Conservation (phyloP, 2,329 filamentous ascomycete species). For the Aspergillus neotritici region DNA sequence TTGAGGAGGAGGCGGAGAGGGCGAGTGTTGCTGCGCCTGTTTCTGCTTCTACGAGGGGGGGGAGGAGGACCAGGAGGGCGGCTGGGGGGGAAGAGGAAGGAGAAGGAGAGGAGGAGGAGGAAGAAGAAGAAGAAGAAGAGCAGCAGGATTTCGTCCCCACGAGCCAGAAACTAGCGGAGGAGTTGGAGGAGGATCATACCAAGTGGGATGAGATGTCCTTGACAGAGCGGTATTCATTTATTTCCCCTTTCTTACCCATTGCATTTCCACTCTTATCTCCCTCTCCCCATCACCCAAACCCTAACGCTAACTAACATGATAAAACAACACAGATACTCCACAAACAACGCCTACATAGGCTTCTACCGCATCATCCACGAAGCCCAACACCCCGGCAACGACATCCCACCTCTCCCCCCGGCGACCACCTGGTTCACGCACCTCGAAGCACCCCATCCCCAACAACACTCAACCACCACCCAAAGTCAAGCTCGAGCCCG, state of each 20-base stretch:
- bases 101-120: constrained; percentile 27
- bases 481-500: constrained; percentile 8
- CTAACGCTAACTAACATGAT: constrained; percentile 6
- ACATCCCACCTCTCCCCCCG: constrained; percentile 50
- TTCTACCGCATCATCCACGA: constrained; percentile 61
- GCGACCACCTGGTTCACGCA: constrained; percentile 58
- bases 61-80: constrained; percentile 27
- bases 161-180: constrained; percentile 32
- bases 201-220: constrained; percentile 37
- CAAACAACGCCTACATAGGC: constrained; percentile 55
- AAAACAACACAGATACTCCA: constrained; percentile 47
- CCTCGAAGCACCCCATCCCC: constrained; percentile 34
- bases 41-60: constrained; percentile 12
- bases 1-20: constrained; percentile 36
- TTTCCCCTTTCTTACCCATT: neutral
- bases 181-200: constrained; percentile 26
- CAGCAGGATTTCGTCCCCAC: constrained; percentile 38
- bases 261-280: constrained; percentile 22
- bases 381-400: constrained; percentile 50
- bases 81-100: constrained; percentile 12
- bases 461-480: constrained; percentile 15
- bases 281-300: neutral
- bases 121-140: constrained; percentile 34
- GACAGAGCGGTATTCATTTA: constrained; percentile 39
- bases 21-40: constrained; percentile 8